These are phyloP conservation scores for Phaeomoniella chlamydospora DNA, from an alignment of 2,329 filamentous ascomycete genomes.

Conservation along the genomic window DNA sequence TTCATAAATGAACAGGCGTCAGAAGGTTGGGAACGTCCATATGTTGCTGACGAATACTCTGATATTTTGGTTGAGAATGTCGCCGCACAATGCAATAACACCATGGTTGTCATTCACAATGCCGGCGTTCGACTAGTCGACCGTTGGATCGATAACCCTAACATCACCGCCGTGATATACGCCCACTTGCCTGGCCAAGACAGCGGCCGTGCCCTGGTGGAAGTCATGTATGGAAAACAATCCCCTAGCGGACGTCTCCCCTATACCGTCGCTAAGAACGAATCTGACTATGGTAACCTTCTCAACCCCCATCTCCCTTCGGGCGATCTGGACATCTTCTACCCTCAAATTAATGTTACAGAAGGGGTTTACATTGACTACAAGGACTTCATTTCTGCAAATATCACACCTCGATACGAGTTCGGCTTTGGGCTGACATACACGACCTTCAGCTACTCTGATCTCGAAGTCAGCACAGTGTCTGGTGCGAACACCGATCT, in stretches of 20 bases:
- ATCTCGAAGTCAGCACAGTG: constrained; percentile 3
- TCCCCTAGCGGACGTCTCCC: constrained; percentile 45
- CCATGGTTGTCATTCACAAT: constrained; percentile 51
- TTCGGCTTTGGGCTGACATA: constrained; percentile 22
- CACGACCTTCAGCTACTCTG: constrained; percentile 12
- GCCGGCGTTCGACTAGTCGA: constrained; percentile 47
- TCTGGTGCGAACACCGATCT: constrained; percentile 3
- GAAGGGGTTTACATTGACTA: constrained; percentile 41
- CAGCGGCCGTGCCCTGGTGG: constrained; percentile 39
- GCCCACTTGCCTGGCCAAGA: constrained; percentile 53
- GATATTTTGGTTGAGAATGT: constrained; percentile 44
- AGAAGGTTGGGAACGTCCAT: constrained; percentile 22
- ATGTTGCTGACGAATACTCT: constrained; percentile 24
- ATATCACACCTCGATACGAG: constrained; percentile 20
- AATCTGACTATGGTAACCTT: constrained; percentile 39
- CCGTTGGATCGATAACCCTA: constrained; percentile 45
- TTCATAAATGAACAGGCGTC: constrained; percentile 41
- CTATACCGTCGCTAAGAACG: constrained; percentile 39
- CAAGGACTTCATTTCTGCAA: constrained; percentile 31
- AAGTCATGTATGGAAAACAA: constrained; percentile 42
- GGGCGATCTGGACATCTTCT: constrained; percentile 19
- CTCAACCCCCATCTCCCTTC: constrained; percentile 15
- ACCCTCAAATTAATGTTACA: constrained; percentile 21
- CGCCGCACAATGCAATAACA: constrained; percentile 44
- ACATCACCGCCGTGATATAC: constrained; percentile 50